Percentiles rank a stretch among this genome's conserved stretches.
phyloP scores from a whole-genome alignment of 164 flowering plant species.

The Vitis labrusca region DNA sequence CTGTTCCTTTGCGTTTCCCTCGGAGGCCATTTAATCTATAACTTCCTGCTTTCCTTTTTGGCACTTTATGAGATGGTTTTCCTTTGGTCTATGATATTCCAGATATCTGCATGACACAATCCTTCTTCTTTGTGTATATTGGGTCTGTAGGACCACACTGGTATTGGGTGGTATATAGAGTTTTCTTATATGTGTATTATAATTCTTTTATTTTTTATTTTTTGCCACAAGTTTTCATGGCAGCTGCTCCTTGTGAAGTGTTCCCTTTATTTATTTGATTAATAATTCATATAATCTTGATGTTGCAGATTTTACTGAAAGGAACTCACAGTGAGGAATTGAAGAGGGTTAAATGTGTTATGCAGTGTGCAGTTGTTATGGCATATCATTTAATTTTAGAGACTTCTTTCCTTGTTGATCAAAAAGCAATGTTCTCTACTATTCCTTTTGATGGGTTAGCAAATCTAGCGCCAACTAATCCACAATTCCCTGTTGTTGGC shows the following conservation, averaged over 20 bases:
- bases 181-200: too few relatives aligned
- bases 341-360: conserved; percentile 75
- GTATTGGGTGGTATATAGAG: too few relatives aligned
- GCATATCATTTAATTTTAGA: conserved; percentile 88
- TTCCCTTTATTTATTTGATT: neutral
- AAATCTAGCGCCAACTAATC: conserved; percentile 17
- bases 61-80: too few relatives aligned
- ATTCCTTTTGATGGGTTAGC: conserved; percentile 27
- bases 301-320: conserved; percentile 83
- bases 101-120: too few relatives aligned
- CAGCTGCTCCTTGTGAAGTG: neutral
- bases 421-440: conserved; percentile 69
- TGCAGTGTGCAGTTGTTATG: conserved; percentile 67
- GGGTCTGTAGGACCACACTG: too few relatives aligned
- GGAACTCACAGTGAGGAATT: conserved; percentile 81
- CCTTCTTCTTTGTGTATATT: too few relatives aligned
- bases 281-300: neutral
- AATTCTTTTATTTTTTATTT: too few relatives aligned
- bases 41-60: too few relatives aligned
- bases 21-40: too few relatives aligned
- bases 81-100: too few relatives aligned
- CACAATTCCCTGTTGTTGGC: conserved; percentile 16
- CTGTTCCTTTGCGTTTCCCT: too few relatives aligned
- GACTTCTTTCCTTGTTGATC: conserved; percentile 81
- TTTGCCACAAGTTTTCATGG: neutral